A percentile compares a stretch with the other conserved stretches of the same genome.
These are phyloP conservation scores for Piper longum DNA, from an alignment of 164 flowering plant species.

Conservation along the genomic window DNA sequence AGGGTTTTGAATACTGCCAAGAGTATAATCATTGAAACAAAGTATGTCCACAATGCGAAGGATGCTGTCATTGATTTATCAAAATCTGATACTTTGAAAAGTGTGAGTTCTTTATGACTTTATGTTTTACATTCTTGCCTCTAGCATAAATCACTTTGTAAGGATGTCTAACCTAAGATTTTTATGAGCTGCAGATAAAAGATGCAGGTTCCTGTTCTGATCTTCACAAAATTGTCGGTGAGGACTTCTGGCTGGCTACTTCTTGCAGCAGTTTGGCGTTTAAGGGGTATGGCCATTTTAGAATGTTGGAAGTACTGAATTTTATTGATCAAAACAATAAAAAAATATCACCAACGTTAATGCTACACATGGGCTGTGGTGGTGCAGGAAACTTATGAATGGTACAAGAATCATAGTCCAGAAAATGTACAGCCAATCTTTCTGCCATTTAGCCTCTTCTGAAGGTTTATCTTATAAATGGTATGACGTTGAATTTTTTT, in stretches of 20 bases:
- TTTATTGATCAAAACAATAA: background rate
- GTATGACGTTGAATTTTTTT: constrained; percentile 2
- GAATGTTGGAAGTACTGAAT: background rate
- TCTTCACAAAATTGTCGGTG: constrained; percentile 59
- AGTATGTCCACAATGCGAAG: constrained; percentile 37
- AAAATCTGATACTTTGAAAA: constrained; percentile 40
- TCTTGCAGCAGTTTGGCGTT: constrained; percentile 71
- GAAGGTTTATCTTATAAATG: background rate
- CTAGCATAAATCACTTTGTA: background rate
- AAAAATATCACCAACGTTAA: too few relatives aligned
- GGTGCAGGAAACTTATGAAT: constrained; percentile 73
- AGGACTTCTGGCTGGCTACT: constrained; percentile 91
- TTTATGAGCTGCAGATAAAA: constrained; percentile 37
- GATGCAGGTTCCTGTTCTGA: constrained; percentile 63
- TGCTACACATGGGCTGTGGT: background rate
- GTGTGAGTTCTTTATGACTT: constrained; percentile 33
- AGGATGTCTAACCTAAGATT: constrained; percentile 1
- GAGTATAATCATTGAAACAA: constrained; percentile 43
- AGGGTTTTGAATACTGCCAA: constrained; percentile 62
- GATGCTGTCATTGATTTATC: constrained; percentile 53
- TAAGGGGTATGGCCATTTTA: constrained; percentile 54
- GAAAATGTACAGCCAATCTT: constrained; percentile 34
- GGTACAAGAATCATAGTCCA: constrained; percentile 83
- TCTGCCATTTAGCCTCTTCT: background rate
- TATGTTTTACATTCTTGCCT: background rate